These are phyloP conservation scores for Neurospora tetraspora DNA, from an alignment of 495 filamentous ascomycete genomes.

Conservation along the genomic window DNA sequence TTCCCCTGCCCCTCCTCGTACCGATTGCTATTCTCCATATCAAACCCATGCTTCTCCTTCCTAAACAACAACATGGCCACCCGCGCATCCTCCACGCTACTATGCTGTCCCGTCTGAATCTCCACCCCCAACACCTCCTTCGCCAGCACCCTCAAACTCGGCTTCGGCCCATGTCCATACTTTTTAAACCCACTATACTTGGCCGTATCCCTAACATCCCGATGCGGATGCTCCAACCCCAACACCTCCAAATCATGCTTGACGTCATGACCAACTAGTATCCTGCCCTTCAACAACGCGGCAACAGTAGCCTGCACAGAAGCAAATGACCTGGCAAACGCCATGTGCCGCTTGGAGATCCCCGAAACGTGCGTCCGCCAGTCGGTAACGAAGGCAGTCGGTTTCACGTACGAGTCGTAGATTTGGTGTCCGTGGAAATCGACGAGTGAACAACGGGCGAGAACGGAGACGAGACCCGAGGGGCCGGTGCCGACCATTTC, in stretches of 20 bases:
- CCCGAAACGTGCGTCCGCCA: slow-evolving; percentile 83
- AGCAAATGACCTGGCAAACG: slow-evolving; percentile 55
- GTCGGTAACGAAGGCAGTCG: slow-evolving; percentile 67
- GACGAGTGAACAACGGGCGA: slow-evolving; percentile 63
- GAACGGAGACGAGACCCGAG: slow-evolving; percentile 47
- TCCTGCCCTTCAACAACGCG: slow-evolving; percentile 56
- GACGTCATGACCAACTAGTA: slow-evolving; percentile 86
- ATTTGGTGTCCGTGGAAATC: slow-evolving; percentile 86
- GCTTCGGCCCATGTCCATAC: slow-evolving; percentile 67
- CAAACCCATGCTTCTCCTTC: slow-evolving; percentile 71
- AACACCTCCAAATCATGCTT: slow-evolving; percentile 75
- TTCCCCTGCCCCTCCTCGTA: slow-evolving; percentile 42
- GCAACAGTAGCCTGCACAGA: slow-evolving; percentile 66
- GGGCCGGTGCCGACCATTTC: slow-evolving; percentile 94
- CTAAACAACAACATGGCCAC: slow-evolving; percentile 82
- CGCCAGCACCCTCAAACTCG: slow-evolving; percentile 64
- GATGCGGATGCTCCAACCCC: slow-evolving; percentile 61
- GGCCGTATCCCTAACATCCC: slow-evolving; percentile 77
- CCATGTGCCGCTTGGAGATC: slow-evolving; percentile 61
- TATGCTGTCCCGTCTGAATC: slow-evolving; percentile 66
- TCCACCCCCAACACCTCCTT: slow-evolving; percentile 69
- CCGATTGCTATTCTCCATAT: slow-evolving; percentile 60
- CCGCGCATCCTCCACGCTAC: slow-evolving; percentile 74
- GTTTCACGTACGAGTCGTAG: slow-evolving; percentile 75
- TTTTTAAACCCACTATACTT: slow-evolving; percentile 62